Evolutionary conservation across 768 basidiomycete species (phyloP).

Genomic region (Pholiota microspora): DNA sequence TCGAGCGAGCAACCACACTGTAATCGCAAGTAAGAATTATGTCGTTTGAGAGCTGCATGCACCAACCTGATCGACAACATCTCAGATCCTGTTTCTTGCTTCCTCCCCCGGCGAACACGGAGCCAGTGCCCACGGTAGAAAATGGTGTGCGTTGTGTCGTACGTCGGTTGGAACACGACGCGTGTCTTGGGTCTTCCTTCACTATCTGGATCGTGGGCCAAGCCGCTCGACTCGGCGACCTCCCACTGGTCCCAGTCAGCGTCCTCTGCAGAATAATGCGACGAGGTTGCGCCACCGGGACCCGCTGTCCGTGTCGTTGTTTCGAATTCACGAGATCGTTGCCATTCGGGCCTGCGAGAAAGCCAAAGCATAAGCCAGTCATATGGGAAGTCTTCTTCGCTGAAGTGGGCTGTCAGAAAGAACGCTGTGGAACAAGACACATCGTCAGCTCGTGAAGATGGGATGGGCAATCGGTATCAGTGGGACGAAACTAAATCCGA

Average conservation of each 20-base stretch:
- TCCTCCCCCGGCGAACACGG: constrained; percentile 67
- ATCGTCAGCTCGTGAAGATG: constrained; percentile 11
- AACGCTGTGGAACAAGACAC: constrained; percentile 47
- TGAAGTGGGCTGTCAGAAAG: constrained; percentile 89
- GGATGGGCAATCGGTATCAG: not conserved
- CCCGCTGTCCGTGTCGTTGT: constrained; percentile 77
- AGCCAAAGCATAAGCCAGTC: constrained; percentile 94
- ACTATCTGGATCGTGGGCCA: constrained; percentile 41
- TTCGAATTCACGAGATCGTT: constrained; percentile 86
- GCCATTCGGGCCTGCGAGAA: constrained; percentile 82
- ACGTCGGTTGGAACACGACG: constrained; percentile 85
- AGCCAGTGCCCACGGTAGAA: constrained; percentile 86
- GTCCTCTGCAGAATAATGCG: constrained; percentile 38
- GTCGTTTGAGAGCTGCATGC: not conserved
- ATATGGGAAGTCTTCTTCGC: constrained; percentile 87
- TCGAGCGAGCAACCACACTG: constrained; percentile 82
- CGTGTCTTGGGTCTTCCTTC: constrained; percentile 62
- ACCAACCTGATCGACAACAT: constrained; percentile 70
- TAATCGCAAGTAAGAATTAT: constrained; percentile 1
- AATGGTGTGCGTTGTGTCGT: constrained; percentile 87
- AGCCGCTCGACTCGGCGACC: constrained; percentile 17
- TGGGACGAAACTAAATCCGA: not conserved
- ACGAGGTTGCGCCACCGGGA: constrained; percentile 45
- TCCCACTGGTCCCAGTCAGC: constrained; percentile 38
- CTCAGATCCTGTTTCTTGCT: constrained; percentile 65